Percentiles rank a stretch among this genome's conserved stretches.
These are phyloP conservation scores for Smithsoniella earleae DNA, from an alignment of 163 green algal species.

Conservation along the genomic window DNA sequence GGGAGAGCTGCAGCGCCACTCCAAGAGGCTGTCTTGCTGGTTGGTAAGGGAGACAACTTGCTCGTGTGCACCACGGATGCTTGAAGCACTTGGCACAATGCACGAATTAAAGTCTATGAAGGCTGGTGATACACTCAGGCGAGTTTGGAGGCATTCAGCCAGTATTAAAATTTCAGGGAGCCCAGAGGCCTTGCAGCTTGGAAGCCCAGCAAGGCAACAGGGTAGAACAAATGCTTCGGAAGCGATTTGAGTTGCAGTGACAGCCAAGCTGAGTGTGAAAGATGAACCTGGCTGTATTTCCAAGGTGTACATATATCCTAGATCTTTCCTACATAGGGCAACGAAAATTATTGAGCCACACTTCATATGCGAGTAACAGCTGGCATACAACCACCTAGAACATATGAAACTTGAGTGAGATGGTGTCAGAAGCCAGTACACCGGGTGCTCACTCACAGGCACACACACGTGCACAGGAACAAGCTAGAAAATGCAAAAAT, in stretches of 20 bases:
- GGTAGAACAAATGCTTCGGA: background rate
- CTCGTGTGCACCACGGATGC: background rate
- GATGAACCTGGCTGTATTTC: background rate
- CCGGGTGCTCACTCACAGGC: too few relatives aligned
- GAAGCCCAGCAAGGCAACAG: background rate
- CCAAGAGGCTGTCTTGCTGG: slow-evolving; percentile 22
- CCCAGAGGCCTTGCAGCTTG: background rate
- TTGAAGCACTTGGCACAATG: background rate
- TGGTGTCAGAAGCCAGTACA: too few relatives aligned
- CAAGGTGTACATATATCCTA: background rate
- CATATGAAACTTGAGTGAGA: too few relatives aligned
- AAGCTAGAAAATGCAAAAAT: too few relatives aligned
- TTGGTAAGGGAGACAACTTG: background rate
- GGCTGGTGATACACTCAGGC: background rate
- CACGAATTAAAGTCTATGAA: background rate
- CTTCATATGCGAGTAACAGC: too few relatives aligned
- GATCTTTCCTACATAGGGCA: too few relatives aligned
- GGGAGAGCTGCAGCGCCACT: slow-evolving; percentile 34
- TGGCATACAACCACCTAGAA: too few relatives aligned
- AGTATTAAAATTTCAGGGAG: background rate
- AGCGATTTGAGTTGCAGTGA: background rate
- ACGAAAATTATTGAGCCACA: too few relatives aligned
- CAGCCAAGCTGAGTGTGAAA: background rate
- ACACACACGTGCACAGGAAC: too few relatives aligned
- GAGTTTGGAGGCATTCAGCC: background rate